These are phyloP conservation scores for Fusarium sp. DNA, from an alignment of 2,329 filamentous ascomycete genomes.

Conservation along the genomic window DNA sequence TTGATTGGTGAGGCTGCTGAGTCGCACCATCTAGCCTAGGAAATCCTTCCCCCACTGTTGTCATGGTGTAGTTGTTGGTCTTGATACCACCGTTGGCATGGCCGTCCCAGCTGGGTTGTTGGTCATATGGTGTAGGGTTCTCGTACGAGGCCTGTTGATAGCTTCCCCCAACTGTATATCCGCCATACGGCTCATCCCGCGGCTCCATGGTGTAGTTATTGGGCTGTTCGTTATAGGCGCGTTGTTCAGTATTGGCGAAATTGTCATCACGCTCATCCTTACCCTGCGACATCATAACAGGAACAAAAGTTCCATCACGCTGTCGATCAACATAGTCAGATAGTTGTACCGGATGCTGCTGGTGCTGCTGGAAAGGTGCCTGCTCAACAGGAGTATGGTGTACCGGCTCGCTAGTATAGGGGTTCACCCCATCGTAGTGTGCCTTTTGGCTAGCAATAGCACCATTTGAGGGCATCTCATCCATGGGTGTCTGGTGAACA, in stretches of 20 bases:
- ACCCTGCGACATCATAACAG: conserved; percentile 33
- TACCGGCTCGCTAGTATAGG: conserved; percentile 61
- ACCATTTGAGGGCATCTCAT: conserved; percentile 60
- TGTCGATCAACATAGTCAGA: conserved; percentile 30
- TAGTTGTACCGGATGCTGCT: conserved; percentile 29
- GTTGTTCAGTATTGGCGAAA: conserved; percentile 12
- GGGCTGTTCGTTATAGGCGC: conserved; percentile 12
- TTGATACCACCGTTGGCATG: conserved; percentile 24
- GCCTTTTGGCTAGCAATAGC: conserved; percentile 61
- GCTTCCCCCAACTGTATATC: conserved; percentile 10
- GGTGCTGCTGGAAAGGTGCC: conserved; percentile 20
- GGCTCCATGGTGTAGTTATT: conserved; percentile 19
- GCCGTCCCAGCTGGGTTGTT: conserved; percentile 17
- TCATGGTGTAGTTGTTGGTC: conserved; percentile 27
- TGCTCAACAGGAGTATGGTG: conserved; percentile 29
- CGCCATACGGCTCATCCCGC: conserved; percentile 14
- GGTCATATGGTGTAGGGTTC: conserved; percentile 6
- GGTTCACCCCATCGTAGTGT: conserved; percentile 64
- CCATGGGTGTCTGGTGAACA: conserved; percentile 56
- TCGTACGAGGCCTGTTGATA: conserved; percentile 23
- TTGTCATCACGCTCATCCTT: conserved; percentile 22
- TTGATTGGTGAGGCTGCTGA: conserved; percentile 9
- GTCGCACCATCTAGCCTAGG: conserved; percentile 31
- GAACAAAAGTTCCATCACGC: conserved; percentile 30
- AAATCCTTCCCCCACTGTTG: conserved; percentile 39